These are phyloP conservation scores for Balamuthia mandrillaris DNA, from an alignment of 208 protist species.

Conservation along the genomic window DNA sequence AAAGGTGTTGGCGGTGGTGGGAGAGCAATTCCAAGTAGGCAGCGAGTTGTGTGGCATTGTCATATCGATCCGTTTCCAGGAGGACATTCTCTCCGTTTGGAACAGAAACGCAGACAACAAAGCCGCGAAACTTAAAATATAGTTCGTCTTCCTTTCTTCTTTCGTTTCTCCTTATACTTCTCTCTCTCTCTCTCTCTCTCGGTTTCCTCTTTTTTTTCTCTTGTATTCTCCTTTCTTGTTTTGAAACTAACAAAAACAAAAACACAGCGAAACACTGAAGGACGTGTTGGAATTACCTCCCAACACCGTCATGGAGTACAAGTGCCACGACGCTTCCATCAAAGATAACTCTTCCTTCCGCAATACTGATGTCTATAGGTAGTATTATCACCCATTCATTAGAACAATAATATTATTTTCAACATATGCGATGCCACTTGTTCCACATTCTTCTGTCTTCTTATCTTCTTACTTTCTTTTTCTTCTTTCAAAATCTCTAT, in stretches of 20 bases:
- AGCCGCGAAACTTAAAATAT: constrained; percentile 17
- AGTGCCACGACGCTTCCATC: constrained; percentile 51
- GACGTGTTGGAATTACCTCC: constrained; percentile 31
- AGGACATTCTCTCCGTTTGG: constrained; percentile 68
- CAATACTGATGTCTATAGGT: constrained; percentile 43
- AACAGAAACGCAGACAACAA: constrained; percentile 51
- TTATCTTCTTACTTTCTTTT: too few species aligned
- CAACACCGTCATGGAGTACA: constrained; percentile 58
- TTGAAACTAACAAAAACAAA: too few species aligned
- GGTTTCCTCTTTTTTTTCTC: background rate
- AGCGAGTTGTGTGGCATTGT: constrained; percentile 67
- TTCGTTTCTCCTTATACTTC: background rate
- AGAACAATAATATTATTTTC: too few species aligned
- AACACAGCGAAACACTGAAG: constrained; percentile 39
- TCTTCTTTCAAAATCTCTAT: too few species aligned
- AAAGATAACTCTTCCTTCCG: constrained; percentile 43
- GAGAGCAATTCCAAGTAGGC: constrained; percentile 67
- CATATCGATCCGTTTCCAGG: constrained; percentile 45
- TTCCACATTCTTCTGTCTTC: too few species aligned
- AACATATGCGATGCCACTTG: too few species aligned
- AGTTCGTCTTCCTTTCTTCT: background rate
- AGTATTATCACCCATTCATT: background rate
- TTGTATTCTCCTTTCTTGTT: too few species aligned
- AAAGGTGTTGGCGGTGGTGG: constrained; percentile 68
- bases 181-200: background rate